Base-by-base conservation (phyloP, 371 early-diverging fungal genomes). In the Mortierella sp. region DNA sequence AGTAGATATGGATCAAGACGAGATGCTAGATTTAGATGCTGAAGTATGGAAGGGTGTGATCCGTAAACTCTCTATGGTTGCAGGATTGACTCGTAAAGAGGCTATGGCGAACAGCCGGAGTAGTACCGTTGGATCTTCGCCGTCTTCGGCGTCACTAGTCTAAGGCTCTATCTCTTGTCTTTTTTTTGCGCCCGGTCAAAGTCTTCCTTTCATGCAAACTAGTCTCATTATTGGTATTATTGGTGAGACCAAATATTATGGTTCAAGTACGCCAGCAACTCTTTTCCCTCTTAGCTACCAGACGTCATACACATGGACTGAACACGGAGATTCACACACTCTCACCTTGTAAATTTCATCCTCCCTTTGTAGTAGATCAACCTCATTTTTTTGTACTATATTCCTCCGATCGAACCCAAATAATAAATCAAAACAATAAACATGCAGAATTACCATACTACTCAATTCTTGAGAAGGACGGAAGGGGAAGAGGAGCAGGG, bases 1-100 rank as follows among this genome's bases (percentile, higher is more conserved):
- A 2, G 71, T 58, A 3, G 72, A 68, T 6, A 68, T 35, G 16
- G 62, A 62, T 37, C 63, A 63, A 22, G 66, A 62, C 49, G 61
- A 64, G 30, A 40, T 9, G 1, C 3, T n/a, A 51, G 20, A 39
- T 37, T 12, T 37, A 20, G 52, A 43, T 5, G 22, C 9, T 47
- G 63, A 39, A 37, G 61, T 26, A 60, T 57, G 59, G 66, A 54
- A 24, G 2, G 65, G 24, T 16, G 54, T 65, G 20, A 39, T 65
- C 24, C 54, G 37, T 35, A 51, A 37, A 16, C 52, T 52, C 18
- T 65, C 65, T 9, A 3, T 8, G 35, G 65, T 37, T 20, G 40
- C 49, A 30, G 55, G 22, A 20, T 39, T 65, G 14, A 37, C 28
- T 28, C 64, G 64, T 14, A 62, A 62, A 14, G 62, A 62, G 24